Evolutionary conservation across 345 rosid species (phyloP), one percentile per base, ranked within the genome.

Genomic region (Hibiscus trionum): DNA sequence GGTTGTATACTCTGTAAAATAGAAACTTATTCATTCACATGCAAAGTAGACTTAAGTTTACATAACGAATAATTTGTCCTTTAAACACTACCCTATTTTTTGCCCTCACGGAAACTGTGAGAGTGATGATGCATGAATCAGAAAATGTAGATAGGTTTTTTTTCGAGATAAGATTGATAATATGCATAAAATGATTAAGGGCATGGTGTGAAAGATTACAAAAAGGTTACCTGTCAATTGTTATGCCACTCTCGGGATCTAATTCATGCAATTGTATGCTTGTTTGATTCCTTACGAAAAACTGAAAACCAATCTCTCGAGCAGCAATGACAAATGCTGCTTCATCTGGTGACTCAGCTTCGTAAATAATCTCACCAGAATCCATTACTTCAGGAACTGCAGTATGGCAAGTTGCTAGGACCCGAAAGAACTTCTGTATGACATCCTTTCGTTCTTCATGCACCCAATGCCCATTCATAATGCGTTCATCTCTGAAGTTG

Each of bases 261-360:
- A 87, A 62, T 79, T 88, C 95, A 63, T 66, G 82, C 85, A 94
- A 77, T 64, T 84, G 80, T 10, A 87, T 81, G 73, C 74, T 86
- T 31, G 82, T 83, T 78, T 88, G 91, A 66, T 79, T 83, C 84
- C 97, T 86, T 39, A 61, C 44, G 75, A 80, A 86, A 75, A 94
- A 86, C 71, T 87, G 82, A 76, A 94, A 94, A 39, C 97, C 98
- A 73, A 91, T 17, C 84, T 90, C 96, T 77, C 88, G 76, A 11
- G 98, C 88, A 76, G 98, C 92, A 57, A 82, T 74, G 33, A 91
- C 95, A 86, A 94, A 91, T 69, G 98, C 93, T 5, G 87, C 88
- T 76, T 94, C 98, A 71, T 94, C 98, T 0, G 86, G 87, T 50
- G 97, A 94, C 81, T 94, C 98, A 6, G 95, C 96, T 84, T 91